phyloP scores from a whole-genome alignment of 345 rosid species.

The Hibiscus tridactylites region DNA sequence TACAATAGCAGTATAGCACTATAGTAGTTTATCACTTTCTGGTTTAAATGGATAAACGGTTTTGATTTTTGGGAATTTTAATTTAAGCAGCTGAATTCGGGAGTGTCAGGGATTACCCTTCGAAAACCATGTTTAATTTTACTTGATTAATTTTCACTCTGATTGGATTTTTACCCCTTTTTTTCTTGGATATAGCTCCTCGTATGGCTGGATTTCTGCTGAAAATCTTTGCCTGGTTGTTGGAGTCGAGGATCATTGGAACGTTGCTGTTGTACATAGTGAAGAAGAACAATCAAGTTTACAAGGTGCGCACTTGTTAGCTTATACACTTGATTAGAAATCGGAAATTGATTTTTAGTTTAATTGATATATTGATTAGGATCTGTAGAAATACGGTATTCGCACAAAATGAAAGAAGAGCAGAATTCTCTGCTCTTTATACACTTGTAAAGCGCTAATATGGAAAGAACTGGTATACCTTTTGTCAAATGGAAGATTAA shows the following conservation, averaged over 20 bases:
- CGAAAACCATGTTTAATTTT: neutral
- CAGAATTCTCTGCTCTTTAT: neutral
- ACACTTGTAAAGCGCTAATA: neutral
- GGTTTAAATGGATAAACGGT: no score
- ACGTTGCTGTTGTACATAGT: conserved; percentile 33
- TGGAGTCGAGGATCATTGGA: conserved; percentile 46
- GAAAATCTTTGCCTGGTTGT: conserved; percentile 50
- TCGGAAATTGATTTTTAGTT: neutral
- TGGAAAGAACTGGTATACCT: neutral
- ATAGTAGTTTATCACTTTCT: neutral
- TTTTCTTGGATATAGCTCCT: conserved; percentile 33
- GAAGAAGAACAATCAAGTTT: conserved; percentile 48
- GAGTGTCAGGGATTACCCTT: neutral
- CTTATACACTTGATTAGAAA: neutral
- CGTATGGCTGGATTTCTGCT: conserved; percentile 64
- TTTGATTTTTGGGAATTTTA: neutral
- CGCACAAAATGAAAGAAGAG: neutral
- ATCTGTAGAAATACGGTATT: neutral
- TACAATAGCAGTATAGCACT: no score
- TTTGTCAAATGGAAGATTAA: neutral
- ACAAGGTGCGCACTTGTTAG: conserved; percentile 29
- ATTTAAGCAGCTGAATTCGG: neutral
- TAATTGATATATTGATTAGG: neutral
- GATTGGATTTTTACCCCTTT: neutral
- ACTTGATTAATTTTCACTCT: neutral